These are phyloP conservation scores for Volvox africanus DNA, from an alignment of 139 green algal species.

Conservation along the genomic window DNA sequence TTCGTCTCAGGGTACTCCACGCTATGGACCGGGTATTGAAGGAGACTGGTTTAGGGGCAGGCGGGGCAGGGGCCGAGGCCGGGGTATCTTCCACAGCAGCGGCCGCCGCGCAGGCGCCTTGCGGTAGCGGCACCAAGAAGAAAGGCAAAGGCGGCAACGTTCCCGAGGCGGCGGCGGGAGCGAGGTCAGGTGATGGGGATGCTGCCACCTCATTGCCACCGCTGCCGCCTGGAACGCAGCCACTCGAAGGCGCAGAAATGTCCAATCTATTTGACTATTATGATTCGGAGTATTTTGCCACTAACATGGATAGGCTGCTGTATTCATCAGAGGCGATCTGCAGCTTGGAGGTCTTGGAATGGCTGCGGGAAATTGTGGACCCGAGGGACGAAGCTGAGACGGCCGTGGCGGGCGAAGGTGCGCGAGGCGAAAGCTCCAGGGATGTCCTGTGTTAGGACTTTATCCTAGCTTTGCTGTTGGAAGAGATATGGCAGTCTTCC, in stretches of 20 bases:
- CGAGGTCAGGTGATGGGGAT: neutral
- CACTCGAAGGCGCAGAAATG: neutral
- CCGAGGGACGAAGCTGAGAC: too few relatives aligned
- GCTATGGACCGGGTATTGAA: neutral
- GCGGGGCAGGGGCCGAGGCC: neutral
- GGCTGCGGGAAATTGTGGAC: neutral
- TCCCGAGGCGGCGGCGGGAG: neutral
- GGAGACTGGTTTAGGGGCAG: neutral
- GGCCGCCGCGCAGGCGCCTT: neutral
- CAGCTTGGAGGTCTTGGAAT: neutral
- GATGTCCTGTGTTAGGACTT: too few relatives aligned
- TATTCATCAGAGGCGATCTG: neutral
- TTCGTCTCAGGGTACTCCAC: neutral
- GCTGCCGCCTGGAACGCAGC: neutral
- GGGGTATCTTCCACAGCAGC: neutral
- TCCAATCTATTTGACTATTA: neutral
- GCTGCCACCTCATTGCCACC: neutral
- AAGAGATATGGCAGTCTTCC: too few relatives aligned
- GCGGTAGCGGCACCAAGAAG: constrained; percentile 17
- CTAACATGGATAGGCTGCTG: too few relatives aligned
- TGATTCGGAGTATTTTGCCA: too few relatives aligned
- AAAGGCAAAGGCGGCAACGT: constrained; percentile 33
- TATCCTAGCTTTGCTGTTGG: too few relatives aligned
- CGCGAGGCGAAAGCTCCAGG: too few relatives aligned
- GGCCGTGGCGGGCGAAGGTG: too few relatives aligned